Evolutionary conservation across 805 yeast genomes (phyloP).

Genomic region (Suhomyces kilbournensis): DNA sequence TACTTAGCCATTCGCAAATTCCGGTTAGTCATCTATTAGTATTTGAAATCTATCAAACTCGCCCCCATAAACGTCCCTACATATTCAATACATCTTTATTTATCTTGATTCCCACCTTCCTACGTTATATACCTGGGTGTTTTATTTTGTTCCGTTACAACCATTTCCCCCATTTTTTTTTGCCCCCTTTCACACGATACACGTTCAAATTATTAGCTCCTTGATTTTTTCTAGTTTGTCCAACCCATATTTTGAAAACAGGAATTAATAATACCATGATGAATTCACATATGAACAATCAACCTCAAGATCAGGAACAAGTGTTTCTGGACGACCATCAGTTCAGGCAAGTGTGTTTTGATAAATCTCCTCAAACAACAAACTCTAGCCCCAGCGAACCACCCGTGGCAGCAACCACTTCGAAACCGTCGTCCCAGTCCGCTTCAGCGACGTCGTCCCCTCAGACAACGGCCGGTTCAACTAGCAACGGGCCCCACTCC

Average conservation of each 20-base stretch:
- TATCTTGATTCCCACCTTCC: not conserved
- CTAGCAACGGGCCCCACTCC: constrained; percentile 7
- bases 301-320: constrained; percentile 30
- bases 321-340: constrained; percentile 23
- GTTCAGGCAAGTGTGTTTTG: constrained; percentile 34
- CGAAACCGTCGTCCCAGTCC: constrained; percentile 6
- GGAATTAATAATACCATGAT: constrained; percentile 10
- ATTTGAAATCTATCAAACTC: not conserved
- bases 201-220: constrained; percentile 4
- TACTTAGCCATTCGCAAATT: constrained; percentile 2
- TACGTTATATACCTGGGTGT: not conserved
- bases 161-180: not conserved
- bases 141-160: not conserved
- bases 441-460: constrained; percentile 4
- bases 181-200: constrained; percentile 1
- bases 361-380: constrained; percentile 17
- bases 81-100: not conserved
- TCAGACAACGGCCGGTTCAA: constrained; percentile 5
- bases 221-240: constrained; percentile 5
- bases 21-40: not conserved
- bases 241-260: not conserved
- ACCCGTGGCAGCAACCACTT: constrained; percentile 6
- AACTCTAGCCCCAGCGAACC: constrained; percentile 12
- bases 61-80: not conserved
- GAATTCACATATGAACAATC: constrained; percentile 32